Base-by-base conservation (phyloP, 495 filamentous ascomycete genomes). In the Penicillium parvum region DNA sequence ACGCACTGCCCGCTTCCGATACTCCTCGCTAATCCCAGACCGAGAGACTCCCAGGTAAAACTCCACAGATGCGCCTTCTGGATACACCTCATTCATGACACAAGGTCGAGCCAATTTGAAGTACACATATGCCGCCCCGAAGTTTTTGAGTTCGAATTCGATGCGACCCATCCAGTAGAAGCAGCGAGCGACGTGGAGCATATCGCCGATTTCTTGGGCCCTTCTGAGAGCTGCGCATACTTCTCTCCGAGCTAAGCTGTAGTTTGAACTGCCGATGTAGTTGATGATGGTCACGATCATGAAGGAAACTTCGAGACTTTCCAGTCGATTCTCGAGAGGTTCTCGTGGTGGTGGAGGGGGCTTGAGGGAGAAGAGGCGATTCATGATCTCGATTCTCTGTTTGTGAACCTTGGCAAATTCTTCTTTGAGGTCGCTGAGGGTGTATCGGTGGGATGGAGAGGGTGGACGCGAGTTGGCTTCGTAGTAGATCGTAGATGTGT, bases 151-250 rank as follows among this genome's bases (percentile, higher is more conserved):
- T 15, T 49, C 20, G 10, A 49, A 34, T 26, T 49, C 34, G 12
- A 49, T 35, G 3, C 46, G 40, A 10, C 46, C 46, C 34, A 49
- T 28, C 46, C 46, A 49, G 35, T 49, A 49, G 15, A 29, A 18
- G 11, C 46, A 43, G 12, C 46, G 40, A 9, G 40, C 40, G 14
- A 43, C 12, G 0, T 10, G 20, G 10, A 32, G n/a, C 22, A 30
- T 27, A 4, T 42, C 18, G 7, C 37, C 21, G 5, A 21, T 17
- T 3, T 11, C n/a, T 7, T 32, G 18, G 5, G 45, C 38, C 10
- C 37, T 1, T 4, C 15, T 16, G 0, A 48, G 18, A 19, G 38
- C 38, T 16, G 14, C 15, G 5, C 26, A 6, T n/a, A 32, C 32
- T 21, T 42, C 18, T 10, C 20, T 30, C 20, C 7, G 32, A 4